Percentiles rank a stretch among this genome's conserved stretches.
Evolutionary conservation across 306 rosid species (phyloP).

Genomic region (Castanea crenata): DNA sequence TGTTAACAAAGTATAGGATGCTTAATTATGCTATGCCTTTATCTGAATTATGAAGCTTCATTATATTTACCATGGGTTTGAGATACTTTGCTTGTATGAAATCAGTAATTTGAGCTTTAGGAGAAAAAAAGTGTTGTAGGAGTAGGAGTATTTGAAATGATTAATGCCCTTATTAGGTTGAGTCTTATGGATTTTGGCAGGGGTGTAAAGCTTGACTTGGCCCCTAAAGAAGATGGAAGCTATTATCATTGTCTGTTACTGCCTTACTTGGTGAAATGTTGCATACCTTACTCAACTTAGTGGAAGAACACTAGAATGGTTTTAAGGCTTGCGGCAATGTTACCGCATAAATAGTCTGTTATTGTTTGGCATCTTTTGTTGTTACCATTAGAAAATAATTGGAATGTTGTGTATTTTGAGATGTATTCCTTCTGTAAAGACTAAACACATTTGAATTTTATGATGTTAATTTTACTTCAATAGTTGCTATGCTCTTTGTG

Average conservation of each 20-base stretch:
- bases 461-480: neutral
- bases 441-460: neutral
- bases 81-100: no score
- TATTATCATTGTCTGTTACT: neutral
- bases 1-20: neutral
- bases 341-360: neutral
- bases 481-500: neutral
- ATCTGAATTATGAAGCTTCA: neutral
- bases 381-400: neutral
- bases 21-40: neutral
- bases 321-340: neutral
- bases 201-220: constrained; percentile 28
- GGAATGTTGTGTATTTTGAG: neutral
- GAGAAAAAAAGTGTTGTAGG: neutral
- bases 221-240: constrained; percentile 18
- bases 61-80: neutral
- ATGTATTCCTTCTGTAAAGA: neutral
- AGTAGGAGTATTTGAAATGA: constrained; percentile 9
- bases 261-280: neutral
- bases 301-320: constrained; percentile 3
- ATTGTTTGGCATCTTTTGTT: neutral
- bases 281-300: neutral
- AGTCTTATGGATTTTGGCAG: constrained; percentile 32
- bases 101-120: neutral
- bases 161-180: constrained; percentile 15